phyloP scores from a whole-genome alignment of 129 eudicot species.

The Deinandra increscens region DNA sequence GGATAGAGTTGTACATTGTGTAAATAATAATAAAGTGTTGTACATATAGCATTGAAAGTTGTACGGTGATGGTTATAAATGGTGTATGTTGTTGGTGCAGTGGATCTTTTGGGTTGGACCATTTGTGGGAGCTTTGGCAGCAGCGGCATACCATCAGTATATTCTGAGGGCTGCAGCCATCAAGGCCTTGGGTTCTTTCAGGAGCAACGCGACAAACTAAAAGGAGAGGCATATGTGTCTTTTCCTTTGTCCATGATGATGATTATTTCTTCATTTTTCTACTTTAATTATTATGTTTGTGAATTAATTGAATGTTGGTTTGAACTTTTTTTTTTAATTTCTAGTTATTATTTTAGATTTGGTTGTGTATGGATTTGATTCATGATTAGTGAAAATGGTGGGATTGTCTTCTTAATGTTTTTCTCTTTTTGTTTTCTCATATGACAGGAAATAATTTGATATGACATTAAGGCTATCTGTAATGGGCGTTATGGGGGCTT shows the following conservation, averaged over 20 bases:
- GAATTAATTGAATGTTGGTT: constrained; percentile 20
- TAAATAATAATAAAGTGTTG: background rate
- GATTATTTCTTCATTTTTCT: constrained; percentile 29
- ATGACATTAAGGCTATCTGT: too few relatives aligned
- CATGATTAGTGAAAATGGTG: constrained; percentile 23
- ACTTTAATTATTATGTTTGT: constrained; percentile 31
- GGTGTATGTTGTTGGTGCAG: constrained; percentile 33
- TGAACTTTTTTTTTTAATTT: constrained; percentile 11
- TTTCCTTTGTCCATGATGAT: too few relatives aligned
- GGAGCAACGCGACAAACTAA: constrained; percentile 76
- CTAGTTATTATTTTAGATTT: constrained; percentile 8
- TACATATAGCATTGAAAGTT: constrained; percentile 17
- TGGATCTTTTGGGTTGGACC: constrained; percentile 99
- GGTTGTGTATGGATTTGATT: constrained; percentile 30
- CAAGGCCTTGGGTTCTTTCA: constrained; percentile 85
- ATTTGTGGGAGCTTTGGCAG: constrained; percentile 83
- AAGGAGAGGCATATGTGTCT: constrained; percentile 21
- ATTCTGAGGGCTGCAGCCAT: constrained; percentile 88
- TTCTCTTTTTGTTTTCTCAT: background rate
- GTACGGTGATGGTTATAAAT: constrained; percentile 9
- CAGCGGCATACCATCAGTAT: constrained; percentile 91
- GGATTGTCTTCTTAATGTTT: background rate
- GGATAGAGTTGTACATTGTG: constrained; percentile 10
- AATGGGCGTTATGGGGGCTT: too few relatives aligned
- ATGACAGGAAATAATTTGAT: too few relatives aligned